A percentile compares a stretch with the other conserved stretches of the same genome.
These are phyloP conservation scores for Zychaea mexicana DNA, from an alignment of 371 early-diverging fungal genomes.

Conservation along the genomic window DNA sequence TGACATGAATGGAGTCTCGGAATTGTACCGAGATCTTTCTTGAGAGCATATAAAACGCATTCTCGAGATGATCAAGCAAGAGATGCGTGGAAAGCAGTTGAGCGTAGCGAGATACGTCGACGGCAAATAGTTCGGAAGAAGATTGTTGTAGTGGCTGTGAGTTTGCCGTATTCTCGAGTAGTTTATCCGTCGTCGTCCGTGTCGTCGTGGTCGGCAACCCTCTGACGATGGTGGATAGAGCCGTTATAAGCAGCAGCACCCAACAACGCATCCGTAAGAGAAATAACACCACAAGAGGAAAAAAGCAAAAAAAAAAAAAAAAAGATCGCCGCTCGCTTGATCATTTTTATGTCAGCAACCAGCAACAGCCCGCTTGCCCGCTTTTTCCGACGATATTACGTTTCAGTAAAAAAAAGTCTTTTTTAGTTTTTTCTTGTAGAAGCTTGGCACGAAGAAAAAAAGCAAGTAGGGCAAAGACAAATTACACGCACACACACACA, in stretches of 20 bases:
- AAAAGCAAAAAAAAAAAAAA: neutral
- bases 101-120: conserved; percentile 31
- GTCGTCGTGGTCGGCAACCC: neutral
- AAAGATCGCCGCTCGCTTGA: neutral
- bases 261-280: conserved; percentile 3
- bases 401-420: too few relatives aligned
- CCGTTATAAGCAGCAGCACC: neutral
- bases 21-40: conserved; percentile 32
- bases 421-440: too few relatives aligned
- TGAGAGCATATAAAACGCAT: conserved; percentile 26
- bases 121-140: conserved; percentile 3
- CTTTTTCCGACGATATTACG: too few relatives aligned
- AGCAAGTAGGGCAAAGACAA: too few relatives aligned
- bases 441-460: neutral
- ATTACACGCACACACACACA: too few relatives aligned
- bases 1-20: conserved; percentile 31
- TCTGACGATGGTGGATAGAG: neutral
- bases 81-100: conserved; percentile 32
- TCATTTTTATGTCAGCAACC: too few relatives aligned
- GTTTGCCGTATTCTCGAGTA: too few relatives aligned
- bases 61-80: conserved; percentile 37
- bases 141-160: neutral
- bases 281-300: too few relatives aligned
- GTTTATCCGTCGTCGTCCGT: too few relatives aligned
- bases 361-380: too few relatives aligned